Evolutionary conservation across 2,329 filamentous ascomycete genomes (phyloP).

Genomic region (Aspergillus eucalypticola): DNA sequence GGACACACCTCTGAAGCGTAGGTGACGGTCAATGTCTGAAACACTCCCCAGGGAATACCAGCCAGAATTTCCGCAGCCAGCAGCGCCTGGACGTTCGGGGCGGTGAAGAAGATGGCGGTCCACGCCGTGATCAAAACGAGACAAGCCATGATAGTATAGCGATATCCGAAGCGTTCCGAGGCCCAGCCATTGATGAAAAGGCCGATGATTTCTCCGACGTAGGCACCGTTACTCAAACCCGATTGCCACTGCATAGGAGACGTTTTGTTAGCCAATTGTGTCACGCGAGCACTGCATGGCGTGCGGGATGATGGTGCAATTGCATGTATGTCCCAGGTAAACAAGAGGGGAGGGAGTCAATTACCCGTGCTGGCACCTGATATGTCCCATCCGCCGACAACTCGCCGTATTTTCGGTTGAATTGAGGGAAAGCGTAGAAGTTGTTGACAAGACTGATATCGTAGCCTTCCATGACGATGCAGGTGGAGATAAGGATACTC

Average conservation of each 20-base stretch:
- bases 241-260: slow-evolving; percentile 44
- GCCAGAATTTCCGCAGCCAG: slow-evolving; percentile 55
- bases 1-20: slow-evolving; percentile 52
- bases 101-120: slow-evolving; percentile 55
- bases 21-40: slow-evolving; percentile 51
- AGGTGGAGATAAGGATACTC: slow-evolving; percentile 84
- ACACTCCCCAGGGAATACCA: slow-evolving; percentile 55
- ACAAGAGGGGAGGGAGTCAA: slow-evolving; percentile 7
- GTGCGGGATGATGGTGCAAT: not conserved
- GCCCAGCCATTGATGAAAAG: slow-evolving; percentile 54
- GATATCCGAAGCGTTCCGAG: slow-evolving; percentile 55
- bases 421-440: slow-evolving; percentile 60
- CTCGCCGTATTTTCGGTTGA: slow-evolving; percentile 45
- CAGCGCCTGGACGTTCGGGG: slow-evolving; percentile 48
- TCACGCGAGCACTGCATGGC: not conserved
- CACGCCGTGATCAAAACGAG: slow-evolving; percentile 49
- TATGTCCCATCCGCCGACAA: slow-evolving; percentile 35
- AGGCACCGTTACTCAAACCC: slow-evolving; percentile 47
- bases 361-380: slow-evolving; percentile 42
- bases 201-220: slow-evolving; percentile 51
- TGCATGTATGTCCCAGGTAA: not conserved
- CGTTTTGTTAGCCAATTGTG: slow-evolving; percentile 18
- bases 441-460: slow-evolving; percentile 80
- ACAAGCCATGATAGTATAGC: slow-evolving; percentile 52
- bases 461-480: slow-evolving; percentile 89